Evolutionary conservation across 495 filamentous ascomycete species (phyloP).

Genomic region (Xylaria castorea): DNA sequence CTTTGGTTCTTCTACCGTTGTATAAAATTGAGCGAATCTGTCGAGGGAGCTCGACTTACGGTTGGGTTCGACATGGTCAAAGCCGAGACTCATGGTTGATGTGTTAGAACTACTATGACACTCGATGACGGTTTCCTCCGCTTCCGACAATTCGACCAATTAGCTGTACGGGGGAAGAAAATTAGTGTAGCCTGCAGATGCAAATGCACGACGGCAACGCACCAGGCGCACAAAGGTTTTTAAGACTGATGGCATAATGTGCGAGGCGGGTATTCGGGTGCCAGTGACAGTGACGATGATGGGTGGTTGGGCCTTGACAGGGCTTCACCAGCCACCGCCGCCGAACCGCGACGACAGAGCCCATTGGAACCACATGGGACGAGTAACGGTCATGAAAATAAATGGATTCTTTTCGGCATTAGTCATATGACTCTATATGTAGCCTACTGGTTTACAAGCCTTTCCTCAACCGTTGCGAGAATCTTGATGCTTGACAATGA

Average conservation of each 20-base stretch:
- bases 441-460: background rate
- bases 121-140: conserved; percentile 15
- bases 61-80: conserved; percentile 39
- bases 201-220: conserved; percentile 19
- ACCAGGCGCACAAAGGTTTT: conserved; percentile 26
- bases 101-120: conserved; percentile 6
- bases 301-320: conserved; percentile 27
- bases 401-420: background rate
- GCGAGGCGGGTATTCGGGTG: conserved; percentile 29
- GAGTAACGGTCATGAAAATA: background rate
- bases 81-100: conserved; percentile 32
- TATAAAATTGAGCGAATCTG: background rate
- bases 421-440: background rate
- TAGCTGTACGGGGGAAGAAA: background rate
- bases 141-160: conserved; percentile 19
- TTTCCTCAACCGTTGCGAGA: background rate
- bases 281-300: conserved; percentile 23
- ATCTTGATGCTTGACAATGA: background rate
- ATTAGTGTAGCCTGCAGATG: conserved; percentile 4
- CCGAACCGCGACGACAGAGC: background rate
- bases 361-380: conserved; percentile 2
- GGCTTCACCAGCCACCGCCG: conserved; percentile 25
- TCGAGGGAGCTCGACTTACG: conserved; percentile 33
- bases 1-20: background rate
- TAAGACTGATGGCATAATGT: conserved; percentile 29